These are phyloP conservation scores for Chalaropsis ovoidea DNA, from an alignment of 2,329 filamentous ascomycete genomes.

Conservation along the genomic window DNA sequence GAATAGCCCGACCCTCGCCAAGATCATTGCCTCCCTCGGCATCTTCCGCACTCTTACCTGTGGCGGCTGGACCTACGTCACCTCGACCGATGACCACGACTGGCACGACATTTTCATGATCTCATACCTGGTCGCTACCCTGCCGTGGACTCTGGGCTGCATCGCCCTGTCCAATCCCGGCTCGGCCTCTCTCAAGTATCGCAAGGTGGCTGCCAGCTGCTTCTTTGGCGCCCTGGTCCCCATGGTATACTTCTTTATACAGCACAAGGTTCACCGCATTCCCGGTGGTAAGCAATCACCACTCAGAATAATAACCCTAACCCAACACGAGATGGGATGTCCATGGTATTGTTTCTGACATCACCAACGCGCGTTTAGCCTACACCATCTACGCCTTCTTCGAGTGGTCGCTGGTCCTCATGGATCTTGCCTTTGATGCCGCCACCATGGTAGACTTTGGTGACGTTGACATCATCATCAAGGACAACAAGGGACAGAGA, in stretches of 20 bases:
- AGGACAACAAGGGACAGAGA: slow-evolving; percentile 78
- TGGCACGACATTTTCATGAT: slow-evolving; percentile 99
- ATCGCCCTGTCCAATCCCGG: slow-evolving; percentile 80
- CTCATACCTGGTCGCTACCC: slow-evolving; percentile 83
- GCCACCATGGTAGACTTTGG: slow-evolving; percentile 88
- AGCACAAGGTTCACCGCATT: slow-evolving; percentile 93
- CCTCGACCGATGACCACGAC: slow-evolving; percentile 93
- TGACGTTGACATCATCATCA: slow-evolving; percentile 75
- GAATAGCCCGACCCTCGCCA: slow-evolving; percentile 64
- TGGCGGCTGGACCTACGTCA: slow-evolving; percentile 96
- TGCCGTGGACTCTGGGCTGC: slow-evolving; percentile 92
- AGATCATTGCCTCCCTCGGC: slow-evolving; percentile 68
- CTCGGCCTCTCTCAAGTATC: slow-evolving; percentile 69
- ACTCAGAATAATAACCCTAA: too few species aligned
- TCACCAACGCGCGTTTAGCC: slow-evolving; percentile 47
- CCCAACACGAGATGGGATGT: too few species aligned
- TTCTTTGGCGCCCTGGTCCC: slow-evolving; percentile 91
- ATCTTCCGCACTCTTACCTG: slow-evolving; percentile 85
- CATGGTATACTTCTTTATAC: slow-evolving; percentile 93
- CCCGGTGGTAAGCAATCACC: slow-evolving; percentile 63
- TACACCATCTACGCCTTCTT: slow-evolving; percentile 98
- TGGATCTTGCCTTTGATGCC: slow-evolving; percentile 93
- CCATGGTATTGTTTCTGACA: slow-evolving; percentile 24
- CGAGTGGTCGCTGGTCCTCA: slow-evolving; percentile 89
- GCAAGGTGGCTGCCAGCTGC: slow-evolving; percentile 68